These are phyloP conservation scores for Globisporangium alternatum DNA, from an alignment of 352 stramenopile genomes.

Conservation along the genomic window DNA sequence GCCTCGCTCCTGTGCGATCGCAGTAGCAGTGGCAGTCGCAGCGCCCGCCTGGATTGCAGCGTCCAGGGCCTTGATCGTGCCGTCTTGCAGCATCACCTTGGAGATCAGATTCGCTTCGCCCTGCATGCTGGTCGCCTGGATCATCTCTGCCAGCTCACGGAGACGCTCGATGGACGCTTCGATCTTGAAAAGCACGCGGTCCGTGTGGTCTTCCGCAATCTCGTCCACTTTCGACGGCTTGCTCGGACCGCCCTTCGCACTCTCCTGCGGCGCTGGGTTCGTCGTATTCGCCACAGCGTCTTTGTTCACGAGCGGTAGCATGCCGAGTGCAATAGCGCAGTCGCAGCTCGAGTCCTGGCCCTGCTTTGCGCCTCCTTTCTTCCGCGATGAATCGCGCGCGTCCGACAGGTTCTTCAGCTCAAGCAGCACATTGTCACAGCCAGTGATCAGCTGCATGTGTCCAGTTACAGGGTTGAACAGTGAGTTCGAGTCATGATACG, in stretches of 20 bases:
- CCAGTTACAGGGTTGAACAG: neutral
- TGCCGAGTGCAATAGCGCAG: slow-evolving; percentile 57
- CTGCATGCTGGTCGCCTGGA: slow-evolving; percentile 84
- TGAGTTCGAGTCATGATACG: neutral
- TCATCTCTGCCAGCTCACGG: slow-evolving; percentile 70
- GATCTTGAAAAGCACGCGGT: slow-evolving; percentile 73
- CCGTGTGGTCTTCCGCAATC: slow-evolving; percentile 72
- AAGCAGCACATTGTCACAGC: slow-evolving; percentile 70
- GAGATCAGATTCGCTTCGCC: slow-evolving; percentile 75
- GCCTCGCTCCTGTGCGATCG: slow-evolving; percentile 71
- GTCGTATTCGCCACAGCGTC: slow-evolving; percentile 10
- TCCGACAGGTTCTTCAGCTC: slow-evolving; percentile 76
- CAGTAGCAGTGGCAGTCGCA: slow-evolving; percentile 54
- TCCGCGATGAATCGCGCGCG: slow-evolving; percentile 45
- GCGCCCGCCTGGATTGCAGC: slow-evolving; percentile 61
- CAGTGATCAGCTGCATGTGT: slow-evolving; percentile 45
- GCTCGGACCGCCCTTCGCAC: neutral
- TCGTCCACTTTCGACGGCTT: slow-evolving; percentile 38
- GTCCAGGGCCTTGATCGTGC: slow-evolving; percentile 56
- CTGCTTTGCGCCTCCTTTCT: slow-evolving; percentile 24
- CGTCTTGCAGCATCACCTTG: slow-evolving; percentile 64
- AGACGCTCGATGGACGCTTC: slow-evolving; percentile 69
- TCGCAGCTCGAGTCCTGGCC: slow-evolving; percentile 40
- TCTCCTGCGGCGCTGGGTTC: slow-evolving; percentile 11
- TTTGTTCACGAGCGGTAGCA: slow-evolving; percentile 45